Evolutionary conservation across 2,329 filamentous ascomycete species (phyloP).

Genomic region (Scolecobasidium constrictum): DNA sequence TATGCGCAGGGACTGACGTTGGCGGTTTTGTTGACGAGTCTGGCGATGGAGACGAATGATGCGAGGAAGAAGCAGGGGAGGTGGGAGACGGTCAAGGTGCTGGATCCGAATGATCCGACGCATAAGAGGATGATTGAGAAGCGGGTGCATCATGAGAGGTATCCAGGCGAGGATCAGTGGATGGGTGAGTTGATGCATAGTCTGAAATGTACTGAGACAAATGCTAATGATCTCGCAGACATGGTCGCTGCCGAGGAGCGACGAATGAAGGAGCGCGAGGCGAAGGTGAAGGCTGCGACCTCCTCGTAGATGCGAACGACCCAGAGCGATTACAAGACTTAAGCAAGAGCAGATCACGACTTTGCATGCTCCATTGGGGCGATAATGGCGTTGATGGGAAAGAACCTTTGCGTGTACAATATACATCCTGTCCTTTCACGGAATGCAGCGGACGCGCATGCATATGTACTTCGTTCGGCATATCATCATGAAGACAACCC

Average conservation of each 20-base stretch:
- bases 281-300: constrained; percentile 7
- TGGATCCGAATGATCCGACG: constrained; percentile 72
- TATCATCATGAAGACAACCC: too few relatives aligned
- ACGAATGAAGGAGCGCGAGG: constrained; percentile 40
- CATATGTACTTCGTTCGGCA: too few relatives aligned
- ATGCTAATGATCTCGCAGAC: constrained; percentile 36
- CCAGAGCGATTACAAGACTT: too few relatives aligned
- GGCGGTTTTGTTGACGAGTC: constrained; percentile 69
- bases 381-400: too few relatives aligned
- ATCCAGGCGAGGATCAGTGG: constrained; percentile 88
- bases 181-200: constrained; percentile 44
- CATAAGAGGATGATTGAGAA: constrained; percentile 80
- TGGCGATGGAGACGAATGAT: constrained; percentile 73
- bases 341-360: too few relatives aligned
- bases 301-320: neutral
- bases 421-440: too few relatives aligned
- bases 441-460: too few relatives aligned
- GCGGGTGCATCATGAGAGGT: constrained; percentile 76
- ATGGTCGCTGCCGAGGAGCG: constrained; percentile 76
- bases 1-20: constrained; percentile 87
- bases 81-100: constrained; percentile 75
- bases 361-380: too few relatives aligned
- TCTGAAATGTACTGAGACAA: constrained; percentile 4
- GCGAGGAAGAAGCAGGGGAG: constrained; percentile 62
- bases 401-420: too few relatives aligned